Conservation (phyloP, 129 eudicot genomes). For the Escallonia herrerae region DNA sequence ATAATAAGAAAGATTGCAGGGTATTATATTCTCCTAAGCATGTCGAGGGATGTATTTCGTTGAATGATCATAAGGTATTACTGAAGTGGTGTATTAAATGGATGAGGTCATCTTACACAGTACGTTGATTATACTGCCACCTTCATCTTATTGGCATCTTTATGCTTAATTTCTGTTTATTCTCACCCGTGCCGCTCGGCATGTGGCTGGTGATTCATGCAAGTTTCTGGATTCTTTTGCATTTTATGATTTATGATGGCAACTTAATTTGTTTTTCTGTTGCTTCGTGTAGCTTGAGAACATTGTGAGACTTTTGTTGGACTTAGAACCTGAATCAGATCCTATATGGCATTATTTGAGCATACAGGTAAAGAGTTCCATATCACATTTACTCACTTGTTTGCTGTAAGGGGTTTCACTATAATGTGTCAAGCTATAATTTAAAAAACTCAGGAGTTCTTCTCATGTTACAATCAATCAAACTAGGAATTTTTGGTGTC, state of each 20-base stretch:
- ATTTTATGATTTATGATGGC: neutral
- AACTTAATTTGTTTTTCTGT: neutral
- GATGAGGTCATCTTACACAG: no score
- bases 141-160: neutral
- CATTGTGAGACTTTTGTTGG: slow-evolving; percentile 86
- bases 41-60: no score
- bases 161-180: no score
- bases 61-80: no score
- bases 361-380: slow-evolving; percentile 65
- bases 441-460: no score
- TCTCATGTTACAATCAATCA: no score
- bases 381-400: slow-evolving; percentile 1
- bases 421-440: neutral
- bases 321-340: slow-evolving; percentile 97
- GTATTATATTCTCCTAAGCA: no score
- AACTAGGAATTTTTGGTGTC: no score
- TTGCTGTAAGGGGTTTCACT: neutral
- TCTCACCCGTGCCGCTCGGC: no score
- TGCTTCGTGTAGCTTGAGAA: slow-evolving; percentile 80
- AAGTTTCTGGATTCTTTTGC: neutral
- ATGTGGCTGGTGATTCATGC: neutral
- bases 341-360: slow-evolving; percentile 92
- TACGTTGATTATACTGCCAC: neutral
- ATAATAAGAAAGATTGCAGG: no score
- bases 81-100: no score